phyloP scores from a whole-genome alignment of 768 basidiomycete genomes.

The Tulasnella sp. region DNA sequence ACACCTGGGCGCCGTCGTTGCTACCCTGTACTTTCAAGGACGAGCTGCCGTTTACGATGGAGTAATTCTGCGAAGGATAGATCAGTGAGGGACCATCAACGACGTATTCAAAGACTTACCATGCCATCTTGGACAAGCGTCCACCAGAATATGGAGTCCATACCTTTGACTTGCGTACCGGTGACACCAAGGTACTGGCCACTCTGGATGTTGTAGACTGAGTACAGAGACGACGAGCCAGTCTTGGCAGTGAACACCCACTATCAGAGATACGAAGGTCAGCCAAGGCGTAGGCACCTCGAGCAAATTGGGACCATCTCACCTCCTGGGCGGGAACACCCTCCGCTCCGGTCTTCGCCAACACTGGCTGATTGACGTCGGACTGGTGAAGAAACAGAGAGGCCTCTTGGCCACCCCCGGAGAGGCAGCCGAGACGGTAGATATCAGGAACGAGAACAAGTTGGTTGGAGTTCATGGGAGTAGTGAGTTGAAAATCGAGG shows the following conservation, averaged over 20 bases:
- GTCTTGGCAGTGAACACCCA: background rate
- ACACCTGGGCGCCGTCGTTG: background rate
- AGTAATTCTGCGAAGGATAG: background rate
- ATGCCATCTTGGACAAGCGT: background rate
- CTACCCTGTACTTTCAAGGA: background rate
- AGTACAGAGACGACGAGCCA: background rate
- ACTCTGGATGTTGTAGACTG: background rate
- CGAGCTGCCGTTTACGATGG: background rate
- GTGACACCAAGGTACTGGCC: background rate
- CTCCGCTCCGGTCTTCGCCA: background rate
- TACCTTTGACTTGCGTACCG: background rate
- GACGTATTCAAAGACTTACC: too few species aligned
- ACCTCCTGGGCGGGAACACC: background rate
- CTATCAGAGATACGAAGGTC: background rate
- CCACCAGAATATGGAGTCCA: background rate
- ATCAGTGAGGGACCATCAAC: too few species aligned
- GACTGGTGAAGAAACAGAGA: background rate
- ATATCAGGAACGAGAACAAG: background rate
- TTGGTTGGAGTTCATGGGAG: background rate
- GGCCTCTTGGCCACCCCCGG: background rate
- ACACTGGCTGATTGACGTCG: background rate
- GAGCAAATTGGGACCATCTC: too few species aligned
- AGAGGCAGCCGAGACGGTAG: background rate
- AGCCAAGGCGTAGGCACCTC: background rate
- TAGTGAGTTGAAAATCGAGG: background rate